Base-by-base conservation (phyloP, 2,329 filamentous ascomycete species). In the Fusarium sp. region DNA sequence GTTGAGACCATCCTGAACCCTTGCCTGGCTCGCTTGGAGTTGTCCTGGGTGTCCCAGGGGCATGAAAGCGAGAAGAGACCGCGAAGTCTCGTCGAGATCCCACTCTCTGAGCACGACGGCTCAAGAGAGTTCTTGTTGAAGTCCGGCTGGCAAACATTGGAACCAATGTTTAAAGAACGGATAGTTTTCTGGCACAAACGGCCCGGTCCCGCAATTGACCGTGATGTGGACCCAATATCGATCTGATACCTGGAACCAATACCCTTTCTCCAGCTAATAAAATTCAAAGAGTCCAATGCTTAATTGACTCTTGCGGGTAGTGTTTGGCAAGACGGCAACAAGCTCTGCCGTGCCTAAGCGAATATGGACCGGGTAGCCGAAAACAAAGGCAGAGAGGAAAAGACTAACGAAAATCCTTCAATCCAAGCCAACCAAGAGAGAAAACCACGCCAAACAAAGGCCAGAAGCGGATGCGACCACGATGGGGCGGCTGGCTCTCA, bases 1-100 rank as follows among this genome's bases (percentile, higher is more conserved):
- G 70, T 7, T 79, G 68, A 10, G 75, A 74, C 76, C 75, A 78
- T 46, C 68, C 68, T 42, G 59, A 61, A 13, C 61, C 26, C 35
- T 63, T 47, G 21, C 37, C 49, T 11, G 65, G 33, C 24, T 20
- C 55, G n/a, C 57, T 46, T 38, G 53, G 53, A 35, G 50, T 43
- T 43, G 48, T 33, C 15, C 23, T 56, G n/a, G 53, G 54, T 42
- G 47, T 48, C 39, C 66, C 63, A 23, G 63, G 41, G 13, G 48
- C 54, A 42, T 48, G 33, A 21, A 66, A 42, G 31, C 54, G 56
- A 26, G 50, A 49, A 24, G 68, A 55, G 29, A 61, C 52, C 8
- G 61, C 57, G 20, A 75, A 66, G 16, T 64, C 39, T 24, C 64
- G 70, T 26, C 62, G 62, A n/a, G 41, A 44, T 44, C 42, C 54